Evolutionary conservation across 495 filamentous ascomycete genomes (phyloP).

Genomic region (Bryoglossum gracile): DNA sequence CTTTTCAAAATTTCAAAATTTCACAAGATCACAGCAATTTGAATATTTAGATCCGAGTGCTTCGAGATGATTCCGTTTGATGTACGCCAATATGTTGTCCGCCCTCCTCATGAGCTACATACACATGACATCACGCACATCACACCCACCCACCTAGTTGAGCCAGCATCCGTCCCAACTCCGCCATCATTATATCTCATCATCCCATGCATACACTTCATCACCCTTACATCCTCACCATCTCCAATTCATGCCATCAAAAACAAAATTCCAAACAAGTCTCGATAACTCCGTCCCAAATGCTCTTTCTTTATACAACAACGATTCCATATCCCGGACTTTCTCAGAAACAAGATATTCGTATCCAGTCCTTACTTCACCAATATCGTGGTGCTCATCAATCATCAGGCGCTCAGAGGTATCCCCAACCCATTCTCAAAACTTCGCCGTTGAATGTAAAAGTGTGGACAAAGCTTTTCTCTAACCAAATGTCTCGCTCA

Average conservation of each 20-base stretch:
- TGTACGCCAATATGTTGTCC: background rate
- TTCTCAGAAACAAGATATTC: no score
- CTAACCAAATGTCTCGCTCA: constrained; percentile 24
- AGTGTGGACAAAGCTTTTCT: constrained; percentile 4
- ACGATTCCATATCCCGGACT: no score
- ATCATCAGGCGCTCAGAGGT: background rate
- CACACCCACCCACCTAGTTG: constrained; percentile 10
- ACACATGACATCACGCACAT: constrained; percentile 18
- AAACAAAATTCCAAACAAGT: background rate
- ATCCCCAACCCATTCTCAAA: background rate
- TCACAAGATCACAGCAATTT: no score
- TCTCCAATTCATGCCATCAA: no score
- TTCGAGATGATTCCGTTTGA: no score
- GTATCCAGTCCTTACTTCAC: no score
- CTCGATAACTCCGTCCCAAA: background rate
- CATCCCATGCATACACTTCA: no score
- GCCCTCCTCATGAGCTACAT: constrained; percentile 4
- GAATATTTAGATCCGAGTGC: no score
- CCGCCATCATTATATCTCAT: no score
- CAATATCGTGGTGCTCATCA: background rate
- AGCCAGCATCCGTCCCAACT: background rate
- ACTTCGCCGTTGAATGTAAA: no score
- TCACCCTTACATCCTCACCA: no score
- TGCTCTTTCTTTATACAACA: background rate
- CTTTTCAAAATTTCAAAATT: no score